Evolutionary conservation across 495 filamentous ascomycete genomes (phyloP), one percentile per base, ranked within the genome.

Genomic region (Monascus purpureus): DNA sequence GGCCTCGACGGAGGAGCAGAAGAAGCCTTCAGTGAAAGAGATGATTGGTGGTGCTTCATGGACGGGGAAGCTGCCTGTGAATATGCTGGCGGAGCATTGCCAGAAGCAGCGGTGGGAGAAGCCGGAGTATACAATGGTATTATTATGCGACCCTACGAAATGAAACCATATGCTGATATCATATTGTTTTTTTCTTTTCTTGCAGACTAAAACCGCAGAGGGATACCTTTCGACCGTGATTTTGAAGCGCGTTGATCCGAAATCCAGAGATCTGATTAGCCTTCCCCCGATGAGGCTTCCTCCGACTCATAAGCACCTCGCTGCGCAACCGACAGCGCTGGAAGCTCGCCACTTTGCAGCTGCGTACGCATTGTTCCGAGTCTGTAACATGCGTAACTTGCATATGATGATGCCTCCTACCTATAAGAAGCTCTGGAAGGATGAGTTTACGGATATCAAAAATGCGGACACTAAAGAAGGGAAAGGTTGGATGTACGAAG

Each of bases 1-100:
- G 45, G 49, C 40, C 15, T 37, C 52, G 2, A 54, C 60, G 28
- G 73, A 77, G 16, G 63, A 60, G 38, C 74, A 73, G 13, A 85
- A 85, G 38, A 80, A 79, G 43, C 82, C 84, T 23, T 75, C 82
- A 18, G 77, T 83, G 33, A 81, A 85, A 55, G 76, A 82, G 41
- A 59, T 97, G 35, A 93, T 97, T 52, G 92, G 84, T 30, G 90
- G 90, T 30, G 73, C 82, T 42, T 94, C 85, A 49, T 97, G 92
- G 92, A 97, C 90, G 0, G 90, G 90, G 22, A 97, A 97, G 52
- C 58, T 97, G 23, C 90, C 90, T 2, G 80, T 93, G 32, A 90
- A 87, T 48, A 65, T 97, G 49, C 74, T 97, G 34, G 77, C 80
- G 12, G 90, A 97, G 66, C 83, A 93, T 60, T 92, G 82, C 46